A percentile compares a stretch with the other conserved stretches of the same genome.
Evolutionary conservation across 2,329 filamentous ascomycete species (phyloP).

Genomic region (Truncatella angustata): DNA sequence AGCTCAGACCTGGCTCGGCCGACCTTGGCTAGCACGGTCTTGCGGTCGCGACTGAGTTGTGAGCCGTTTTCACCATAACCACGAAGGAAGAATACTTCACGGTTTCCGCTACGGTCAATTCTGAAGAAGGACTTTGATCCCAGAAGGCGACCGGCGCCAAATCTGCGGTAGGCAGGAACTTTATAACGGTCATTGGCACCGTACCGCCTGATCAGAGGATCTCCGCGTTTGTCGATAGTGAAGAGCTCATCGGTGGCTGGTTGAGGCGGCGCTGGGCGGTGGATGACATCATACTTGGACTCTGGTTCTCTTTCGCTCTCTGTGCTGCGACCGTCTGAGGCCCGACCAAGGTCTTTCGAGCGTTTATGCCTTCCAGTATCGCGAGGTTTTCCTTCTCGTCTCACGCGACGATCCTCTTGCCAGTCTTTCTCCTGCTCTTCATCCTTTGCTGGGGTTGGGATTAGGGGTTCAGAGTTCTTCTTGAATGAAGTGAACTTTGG

Average conservation of each 20-base stretch:
- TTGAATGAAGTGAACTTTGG: conserved; percentile 78
- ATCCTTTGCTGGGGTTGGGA: conserved; percentile 22
- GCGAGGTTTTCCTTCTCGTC: background rate
- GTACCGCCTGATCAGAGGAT: conserved; percentile 72
- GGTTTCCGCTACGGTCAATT: conserved; percentile 65
- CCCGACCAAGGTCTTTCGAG: no score
- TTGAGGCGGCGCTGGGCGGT: conserved; percentile 11
- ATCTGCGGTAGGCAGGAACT: conserved; percentile 68
- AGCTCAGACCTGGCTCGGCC: conserved; percentile 36
- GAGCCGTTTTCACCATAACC: conserved; percentile 42
- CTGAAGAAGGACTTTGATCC: conserved; percentile 59
- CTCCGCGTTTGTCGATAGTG: conserved; percentile 71
- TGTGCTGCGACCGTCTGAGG: background rate
- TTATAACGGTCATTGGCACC: conserved; percentile 70
- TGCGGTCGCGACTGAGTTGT: conserved; percentile 41
- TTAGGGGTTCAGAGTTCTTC: conserved; percentile 34
- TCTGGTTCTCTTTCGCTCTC: no score
- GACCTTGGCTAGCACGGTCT: conserved; percentile 44
- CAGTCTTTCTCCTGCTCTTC: background rate
- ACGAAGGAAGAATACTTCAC: conserved; percentile 52
- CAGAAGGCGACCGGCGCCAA: conserved; percentile 67
- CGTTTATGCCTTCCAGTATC: background rate
- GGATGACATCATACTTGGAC: conserved; percentile 9
- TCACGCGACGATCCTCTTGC: background rate
- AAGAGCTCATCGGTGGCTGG: conserved; percentile 39